phyloP scores from a whole-genome alignment of 2,329 filamentous ascomycete genomes.

The Trichoderma sp. region DNA sequence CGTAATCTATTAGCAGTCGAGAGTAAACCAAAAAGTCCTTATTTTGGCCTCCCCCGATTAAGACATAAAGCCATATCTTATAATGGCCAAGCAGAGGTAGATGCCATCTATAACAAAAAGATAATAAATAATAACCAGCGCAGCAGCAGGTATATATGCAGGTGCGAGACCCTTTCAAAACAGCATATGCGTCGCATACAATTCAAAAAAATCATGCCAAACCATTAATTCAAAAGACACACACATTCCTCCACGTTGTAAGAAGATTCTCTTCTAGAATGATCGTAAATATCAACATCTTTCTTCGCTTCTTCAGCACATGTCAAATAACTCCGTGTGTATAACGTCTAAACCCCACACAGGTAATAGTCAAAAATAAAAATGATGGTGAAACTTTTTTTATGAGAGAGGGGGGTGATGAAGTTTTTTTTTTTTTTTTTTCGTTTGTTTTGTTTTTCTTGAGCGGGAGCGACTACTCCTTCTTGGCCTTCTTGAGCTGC shows the following conservation, averaged over 20 bases:
- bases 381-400: slow-evolving; percentile 13
- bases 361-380: not conserved
- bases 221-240: not conserved
- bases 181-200: not conserved
- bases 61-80: not conserved
- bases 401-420: not conserved
- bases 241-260: not conserved
- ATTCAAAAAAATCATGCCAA: not conserved
- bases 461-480: slow-evolving; percentile 21
- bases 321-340: slow-evolving; percentile 10
- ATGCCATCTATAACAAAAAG: slow-evolving; percentile 10
- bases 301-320: not conserved
- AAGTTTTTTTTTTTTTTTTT: not conserved
- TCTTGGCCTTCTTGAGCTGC: slow-evolving; percentile 32
- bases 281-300: not conserved
- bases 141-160: slow-evolving; percentile 15
- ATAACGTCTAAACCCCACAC: not conserved
- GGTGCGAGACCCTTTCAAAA: slow-evolving; percentile 8
- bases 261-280: not conserved
- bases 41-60: not conserved
- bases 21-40: not conserved
- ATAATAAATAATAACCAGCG: not conserved
- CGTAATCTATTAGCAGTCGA: slow-evolving; percentile 1
- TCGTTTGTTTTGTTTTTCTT: not conserved
- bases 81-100: not conserved